Evolutionary conservation across 2,329 filamentous ascomycete genomes (phyloP), one percentile per base, ranked within the genome.

Genomic region (Teratosphaeria epicoccoides): DNA sequence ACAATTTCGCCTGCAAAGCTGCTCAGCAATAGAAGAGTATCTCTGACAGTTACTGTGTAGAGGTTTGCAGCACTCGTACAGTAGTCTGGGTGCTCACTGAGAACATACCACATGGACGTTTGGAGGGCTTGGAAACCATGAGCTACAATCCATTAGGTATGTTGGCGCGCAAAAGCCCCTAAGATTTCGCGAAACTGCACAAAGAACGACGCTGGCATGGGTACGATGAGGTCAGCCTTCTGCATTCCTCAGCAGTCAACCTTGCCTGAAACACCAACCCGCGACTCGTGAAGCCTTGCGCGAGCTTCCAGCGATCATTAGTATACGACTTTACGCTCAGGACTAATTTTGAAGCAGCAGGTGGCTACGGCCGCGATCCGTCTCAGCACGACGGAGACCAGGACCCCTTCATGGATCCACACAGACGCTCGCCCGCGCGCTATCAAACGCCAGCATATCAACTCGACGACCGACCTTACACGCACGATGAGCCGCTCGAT

Each of bases 361-460:
- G 49, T 23, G 50, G 53, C 45, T 57, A 52, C 53, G 50, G 53
- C 55, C 50, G 52, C 17, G 29, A 48, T 37, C 20, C 12, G 17
- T 7, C 33, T 6, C 40, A 46, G 12, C 59, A 64, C 25, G 53
- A 59, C 26, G 62, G 60, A 49, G 52, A 57, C 17, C 57, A 59
- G 44, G 62, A 65, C 43, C 63, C 63, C 4, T 66, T 66, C 60
- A 75, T 82, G 76, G 73, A 80, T 60, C 76, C 77, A 51, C 77
- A 75, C 59, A 76, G 67, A 58, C 63, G 67, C 49, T 61, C 62
- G 78, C 68, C 68, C 64, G 66, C 74, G 67, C 81, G 84, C 59
- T 81, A 86, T 52, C 87, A 87, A 49, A 86, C 85, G 24, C 72
- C 85, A 14, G 80, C 84, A 58, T 95, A 95, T 68, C 87, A 94